A percentile compares a stretch with the other conserved stretches of the same genome.
phyloP scores from a whole-genome alignment of 371 early-diverging fungal species.

The Massospora cicadina region DNA sequence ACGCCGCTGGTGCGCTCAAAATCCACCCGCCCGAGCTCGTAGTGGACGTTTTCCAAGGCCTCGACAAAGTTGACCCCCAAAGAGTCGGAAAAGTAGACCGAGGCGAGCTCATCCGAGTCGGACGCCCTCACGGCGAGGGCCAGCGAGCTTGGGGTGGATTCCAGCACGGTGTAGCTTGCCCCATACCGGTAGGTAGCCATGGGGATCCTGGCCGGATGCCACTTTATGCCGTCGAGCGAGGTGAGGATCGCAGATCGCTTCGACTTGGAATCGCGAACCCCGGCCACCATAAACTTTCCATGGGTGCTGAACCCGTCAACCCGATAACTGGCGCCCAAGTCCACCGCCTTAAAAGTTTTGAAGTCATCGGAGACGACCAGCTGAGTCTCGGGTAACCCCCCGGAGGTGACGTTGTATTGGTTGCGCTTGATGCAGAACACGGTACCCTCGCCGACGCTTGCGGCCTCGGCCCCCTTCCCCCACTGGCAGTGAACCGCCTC shows the following conservation, averaged over 20 bases:
- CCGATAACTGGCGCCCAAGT: conserved; percentile 26
- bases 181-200: conserved; percentile 14
- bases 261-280: not conserved
- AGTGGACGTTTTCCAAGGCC: conserved; percentile 58
- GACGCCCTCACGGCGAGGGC: conserved; percentile 37
- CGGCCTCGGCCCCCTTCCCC: conserved; percentile 36
- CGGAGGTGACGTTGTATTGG: conserved; percentile 20
- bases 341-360: conserved; percentile 18
- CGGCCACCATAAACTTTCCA: conserved; percentile 41
- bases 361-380: conserved; percentile 42
- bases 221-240: conserved; percentile 11
- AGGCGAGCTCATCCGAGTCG: conserved; percentile 27
- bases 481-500: conserved; percentile 42
- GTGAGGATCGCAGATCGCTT: conserved; percentile 10
- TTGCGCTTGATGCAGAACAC: conserved; percentile 40
- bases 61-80: conserved; percentile 74
- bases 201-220: conserved; percentile 10
- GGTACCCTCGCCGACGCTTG: conserved; percentile 12
- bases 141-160: conserved; percentile 42
- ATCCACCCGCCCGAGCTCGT: conserved; percentile 66
- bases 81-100: conserved; percentile 70
- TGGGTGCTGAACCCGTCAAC: conserved; percentile 41
- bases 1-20: conserved; percentile 72
- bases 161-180: conserved; percentile 56
- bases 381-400: conserved; percentile 22